phyloP scores from a whole-genome alignment of 441 rosid genomes.

The Manihot esculenta region DNA sequence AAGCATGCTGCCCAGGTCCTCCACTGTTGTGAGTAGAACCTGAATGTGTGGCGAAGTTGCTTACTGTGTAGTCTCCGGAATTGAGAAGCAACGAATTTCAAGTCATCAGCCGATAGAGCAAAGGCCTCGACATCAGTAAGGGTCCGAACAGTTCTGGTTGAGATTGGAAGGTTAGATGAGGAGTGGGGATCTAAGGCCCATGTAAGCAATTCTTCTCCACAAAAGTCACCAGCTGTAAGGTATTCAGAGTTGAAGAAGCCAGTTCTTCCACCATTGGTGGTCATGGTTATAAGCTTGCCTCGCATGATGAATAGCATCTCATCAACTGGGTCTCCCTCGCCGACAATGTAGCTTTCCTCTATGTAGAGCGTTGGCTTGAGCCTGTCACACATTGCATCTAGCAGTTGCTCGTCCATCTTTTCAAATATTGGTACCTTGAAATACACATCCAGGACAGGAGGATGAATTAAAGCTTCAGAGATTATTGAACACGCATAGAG shows the following conservation, averaged over 20 bases:
- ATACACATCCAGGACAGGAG: constrained; percentile 12
- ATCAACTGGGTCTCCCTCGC: constrained; percentile 76
- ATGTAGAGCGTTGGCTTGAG: constrained; percentile 70
- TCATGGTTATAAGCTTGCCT: constrained; percentile 57
- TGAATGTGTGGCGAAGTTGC: constrained; percentile 72
- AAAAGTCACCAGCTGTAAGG: constrained; percentile 67
- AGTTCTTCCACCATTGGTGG: constrained; percentile 67
- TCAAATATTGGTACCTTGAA: constrained; percentile 68
- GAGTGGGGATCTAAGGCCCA: constrained; percentile 79
- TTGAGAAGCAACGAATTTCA: constrained; percentile 75
- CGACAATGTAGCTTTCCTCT: constrained; percentile 65
- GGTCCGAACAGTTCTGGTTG: constrained; percentile 68
- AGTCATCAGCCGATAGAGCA: constrained; percentile 66
- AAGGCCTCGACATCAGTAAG: constrained; percentile 76
- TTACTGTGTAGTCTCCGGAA: constrained; percentile 83
- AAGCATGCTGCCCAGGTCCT: constrained; percentile 93
- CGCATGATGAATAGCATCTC: constrained; percentile 83
- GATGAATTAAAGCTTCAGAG: constrained; percentile 4
- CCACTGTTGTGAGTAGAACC: constrained; percentile 84
- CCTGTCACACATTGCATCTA: constrained; percentile 75
- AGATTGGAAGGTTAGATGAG: constrained; percentile 64
- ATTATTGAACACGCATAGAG: too few relatives aligned
- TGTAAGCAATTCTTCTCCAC: constrained; percentile 82
- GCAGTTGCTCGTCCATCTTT: constrained; percentile 62
- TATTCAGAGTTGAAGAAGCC: constrained; percentile 57